Evolutionary conservation across 208 protist genomes (phyloP).

Genomic region (Jaenimonas drosophilae): DNA sequence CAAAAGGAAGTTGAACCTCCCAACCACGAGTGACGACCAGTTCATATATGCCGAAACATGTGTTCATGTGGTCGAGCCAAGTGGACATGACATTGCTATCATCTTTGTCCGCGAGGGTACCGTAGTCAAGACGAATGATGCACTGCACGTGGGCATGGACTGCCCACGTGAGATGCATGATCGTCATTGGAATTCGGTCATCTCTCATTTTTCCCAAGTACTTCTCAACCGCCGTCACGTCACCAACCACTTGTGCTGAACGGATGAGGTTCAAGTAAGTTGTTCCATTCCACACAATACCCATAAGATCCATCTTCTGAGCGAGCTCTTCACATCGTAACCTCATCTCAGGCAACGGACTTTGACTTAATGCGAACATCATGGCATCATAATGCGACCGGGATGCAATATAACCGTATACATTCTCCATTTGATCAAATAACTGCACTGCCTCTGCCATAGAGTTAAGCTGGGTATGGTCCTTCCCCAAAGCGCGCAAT

Average conservation of each 20-base stretch:
- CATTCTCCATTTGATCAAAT: conserved; percentile 89
- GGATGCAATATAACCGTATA: conserved; percentile 79
- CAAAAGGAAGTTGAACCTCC: conserved; percentile 62
- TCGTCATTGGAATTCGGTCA: conserved; percentile 40
- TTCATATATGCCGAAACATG: conserved; percentile 80
- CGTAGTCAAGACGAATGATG: conserved; percentile 64
- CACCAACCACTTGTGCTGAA: conserved; percentile 68
- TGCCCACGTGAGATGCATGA: conserved; percentile 70
- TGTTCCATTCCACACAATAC: conserved; percentile 73
- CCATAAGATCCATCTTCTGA: conserved; percentile 87
- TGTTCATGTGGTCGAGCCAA: conserved; percentile 66
- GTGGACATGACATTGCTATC: conserved; percentile 22
- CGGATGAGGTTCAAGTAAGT: conserved; percentile 83
- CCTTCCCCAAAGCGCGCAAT: conserved; percentile 64
- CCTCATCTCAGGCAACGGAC: conserved; percentile 64
- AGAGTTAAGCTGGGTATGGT: conserved; percentile 61
- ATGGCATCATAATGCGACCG: conserved; percentile 80
- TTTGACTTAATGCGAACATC: conserved; percentile 76
- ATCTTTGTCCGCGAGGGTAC: conserved; percentile 42
- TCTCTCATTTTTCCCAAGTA: conserved; percentile 78
- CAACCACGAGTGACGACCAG: conserved; percentile 68
- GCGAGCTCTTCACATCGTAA: conserved; percentile 79
- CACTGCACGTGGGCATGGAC: conserved; percentile 74
- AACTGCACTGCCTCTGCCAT: conserved; percentile 76
- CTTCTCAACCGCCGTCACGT: conserved; percentile 66